Base-by-base conservation (phyloP, 257 asterid species). In the Solanum dulcamara region DNA sequence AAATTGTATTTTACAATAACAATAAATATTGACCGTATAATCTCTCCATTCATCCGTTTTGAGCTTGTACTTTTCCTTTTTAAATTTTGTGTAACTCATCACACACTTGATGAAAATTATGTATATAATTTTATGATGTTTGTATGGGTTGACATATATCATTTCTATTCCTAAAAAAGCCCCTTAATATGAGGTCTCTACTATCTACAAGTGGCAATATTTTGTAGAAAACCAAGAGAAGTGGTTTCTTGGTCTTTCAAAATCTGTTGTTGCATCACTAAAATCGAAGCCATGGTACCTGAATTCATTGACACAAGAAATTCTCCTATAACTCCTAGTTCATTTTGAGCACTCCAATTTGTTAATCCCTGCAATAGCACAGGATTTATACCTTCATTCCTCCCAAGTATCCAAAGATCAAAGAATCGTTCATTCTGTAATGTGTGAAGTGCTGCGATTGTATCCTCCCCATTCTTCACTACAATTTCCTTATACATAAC, bases 251-350 rank as follows among this genome's bases (percentile, higher is more conserved):
- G 94, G 46, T 94, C 97, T 87, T 97, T 91, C 70, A 96, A 86
- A 48, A 91, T 53, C 84, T 96, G 99, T 71, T 96, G 98, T 28
- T 96, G 98, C 81, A 96, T 85, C 46, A 91, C 97, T 64, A 94
- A 84, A 72, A 93, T 85, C 13, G 95, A 93, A 55, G 91, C 92
- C n/a, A 89, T 72, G 67, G 86, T 87, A 37, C 88, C 92, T 22
- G 93, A 89, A 87, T 95, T 95, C 10, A 68, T 85, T 3, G 94
- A 92, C 7, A 92, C 90, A 55, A 94, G 80, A 81, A 81, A 96
- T 46, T 94, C 98, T 32, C 99, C 99, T 32, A 96, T 85, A 17
- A 91, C 89, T 26, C 99, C 99, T 6, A 96, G 91, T 85, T 94
- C 99, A n/a, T 81, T 71, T 38, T 89, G 87, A 75, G 90, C 90